A percentile compares a stretch with the other conserved stretches of the same genome.
phyloP scores from a whole-genome alignment of 2,329 filamentous ascomycete genomes.

The Diaporthe sp. region DNA sequence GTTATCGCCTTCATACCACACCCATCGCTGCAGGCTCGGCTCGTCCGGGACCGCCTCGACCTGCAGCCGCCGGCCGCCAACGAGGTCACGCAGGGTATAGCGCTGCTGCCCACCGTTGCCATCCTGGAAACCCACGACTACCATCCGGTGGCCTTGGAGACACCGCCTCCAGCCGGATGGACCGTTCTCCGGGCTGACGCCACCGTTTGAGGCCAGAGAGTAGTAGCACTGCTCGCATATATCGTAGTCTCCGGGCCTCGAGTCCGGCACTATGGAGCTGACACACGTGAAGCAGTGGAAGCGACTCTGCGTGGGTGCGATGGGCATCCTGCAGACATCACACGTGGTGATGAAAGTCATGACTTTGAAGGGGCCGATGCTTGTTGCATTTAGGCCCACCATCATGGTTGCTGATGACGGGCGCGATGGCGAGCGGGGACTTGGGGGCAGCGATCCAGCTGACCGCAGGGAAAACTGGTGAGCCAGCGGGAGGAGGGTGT shows the following conservation, averaged over 20 bases:
- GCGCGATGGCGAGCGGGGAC: conserved; percentile 58
- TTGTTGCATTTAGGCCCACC: conserved; percentile 60
- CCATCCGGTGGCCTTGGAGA: conserved; percentile 85
- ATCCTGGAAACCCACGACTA: conserved; percentile 81
- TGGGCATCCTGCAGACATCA: conserved; percentile 81
- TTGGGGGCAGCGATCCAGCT: conserved; percentile 54
- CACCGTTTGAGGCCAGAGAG: conserved; percentile 72
- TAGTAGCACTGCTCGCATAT: conserved; percentile 86
- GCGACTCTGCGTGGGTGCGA: conserved; percentile 77
- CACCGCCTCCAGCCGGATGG: conserved; percentile 88
- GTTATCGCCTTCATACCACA: conserved; percentile 59
- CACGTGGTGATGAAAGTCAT: conserved; percentile 82
- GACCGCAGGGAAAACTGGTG: conserved; percentile 62
- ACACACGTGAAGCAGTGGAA: conserved; percentile 87
- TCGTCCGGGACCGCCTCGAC: conserved; percentile 63
- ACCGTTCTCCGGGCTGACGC: conserved; percentile 82
- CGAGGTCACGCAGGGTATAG: conserved; percentile 77
- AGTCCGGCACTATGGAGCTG: conserved; percentile 61
- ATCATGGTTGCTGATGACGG: conserved; percentile 63
- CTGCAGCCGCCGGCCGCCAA: conserved; percentile 81
- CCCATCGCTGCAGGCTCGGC: conserved; percentile 63
- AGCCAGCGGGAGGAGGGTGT: conserved; percentile 82
- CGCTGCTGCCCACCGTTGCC: conserved; percentile 75
- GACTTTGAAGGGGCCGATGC: conserved; percentile 72
- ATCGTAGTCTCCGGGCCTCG: conserved; percentile 82